Evolutionary conservation across 1,284 basidiomycete species (phyloP).

Genomic region (Cutaneotrichosporon spelunceum): DNA sequence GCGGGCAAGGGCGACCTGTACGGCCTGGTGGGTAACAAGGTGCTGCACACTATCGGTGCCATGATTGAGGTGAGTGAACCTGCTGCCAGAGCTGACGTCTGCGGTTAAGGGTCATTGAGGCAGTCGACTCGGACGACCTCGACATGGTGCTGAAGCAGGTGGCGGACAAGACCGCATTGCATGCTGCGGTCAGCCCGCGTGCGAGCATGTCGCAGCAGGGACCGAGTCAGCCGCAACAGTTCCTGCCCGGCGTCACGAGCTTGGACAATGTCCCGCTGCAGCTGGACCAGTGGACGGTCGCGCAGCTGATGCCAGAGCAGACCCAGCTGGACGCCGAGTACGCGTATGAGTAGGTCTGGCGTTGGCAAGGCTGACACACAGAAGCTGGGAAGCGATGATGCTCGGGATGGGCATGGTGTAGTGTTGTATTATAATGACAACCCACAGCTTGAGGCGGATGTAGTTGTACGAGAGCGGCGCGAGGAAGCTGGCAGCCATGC

Average conservation of each 20-base stretch:
- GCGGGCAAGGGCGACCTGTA: slow-evolving; percentile 5
- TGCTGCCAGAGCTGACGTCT: neutral
- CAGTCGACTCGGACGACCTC: slow-evolving; percentile 1
- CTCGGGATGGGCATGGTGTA: slow-evolving; percentile 4
- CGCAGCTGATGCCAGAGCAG: slow-evolving; percentile 4
- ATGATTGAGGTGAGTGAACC: neutral
- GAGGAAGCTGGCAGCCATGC: slow-evolving; percentile 10
- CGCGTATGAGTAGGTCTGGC: neutral
- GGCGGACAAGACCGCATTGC: neutral
- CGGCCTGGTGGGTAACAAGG: neutral
- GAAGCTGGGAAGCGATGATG: slow-evolving; percentile 4
- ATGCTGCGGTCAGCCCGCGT: neutral
- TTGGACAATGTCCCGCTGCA: neutral
- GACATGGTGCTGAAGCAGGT: slow-evolving; percentile 1
- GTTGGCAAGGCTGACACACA: neutral
- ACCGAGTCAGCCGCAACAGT: neutral
- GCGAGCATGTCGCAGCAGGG: neutral
- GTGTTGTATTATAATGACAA: slow-evolving; percentile 8
- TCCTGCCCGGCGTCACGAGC: neutral
- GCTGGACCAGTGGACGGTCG: slow-evolving; percentile 5
- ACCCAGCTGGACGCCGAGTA: slow-evolving; percentile 1
- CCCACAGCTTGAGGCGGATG: slow-evolving; percentile 9
- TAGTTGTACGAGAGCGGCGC: slow-evolving; percentile 14
- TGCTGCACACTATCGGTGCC: neutral
- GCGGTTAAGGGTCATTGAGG: neutral